A percentile compares a stretch with the other conserved stretches of the same genome.
Conservation (phyloP, 2,329 filamentous ascomycete genomes). For the Ophiosphaerella korrae region DNA sequence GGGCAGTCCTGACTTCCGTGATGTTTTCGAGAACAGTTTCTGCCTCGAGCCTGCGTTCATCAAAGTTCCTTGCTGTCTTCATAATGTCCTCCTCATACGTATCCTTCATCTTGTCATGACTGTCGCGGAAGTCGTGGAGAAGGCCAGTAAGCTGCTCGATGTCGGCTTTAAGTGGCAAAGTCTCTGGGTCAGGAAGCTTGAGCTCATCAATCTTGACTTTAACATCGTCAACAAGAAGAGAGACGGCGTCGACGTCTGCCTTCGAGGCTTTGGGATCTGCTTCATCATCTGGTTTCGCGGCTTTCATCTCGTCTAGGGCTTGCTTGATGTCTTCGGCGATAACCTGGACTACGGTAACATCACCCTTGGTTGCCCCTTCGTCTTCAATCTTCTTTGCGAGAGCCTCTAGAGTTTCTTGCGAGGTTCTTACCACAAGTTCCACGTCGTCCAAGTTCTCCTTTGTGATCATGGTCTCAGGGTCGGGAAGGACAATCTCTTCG, state of each 20-base stretch:
- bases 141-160: conserved; percentile 65
- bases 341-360: conserved; percentile 76
- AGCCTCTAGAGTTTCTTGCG: conserved; percentile 72
- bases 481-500: conserved; percentile 72
- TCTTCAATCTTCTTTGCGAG: conserved; percentile 70
- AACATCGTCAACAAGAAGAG: conserved; percentile 81
- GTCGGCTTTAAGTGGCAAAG: conserved; percentile 77
- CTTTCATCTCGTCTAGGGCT: conserved; percentile 71
- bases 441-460: conserved; percentile 65
- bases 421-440: conserved; percentile 73
- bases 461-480: conserved; percentile 71
- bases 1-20: conserved; percentile 74
- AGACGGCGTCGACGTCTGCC: conserved; percentile 78
- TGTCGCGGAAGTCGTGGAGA: conserved; percentile 58
- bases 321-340: conserved; percentile 78
- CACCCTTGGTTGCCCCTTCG: conserved; percentile 74
- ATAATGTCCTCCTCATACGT: conserved; percentile 76
- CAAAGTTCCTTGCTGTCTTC: conserved; percentile 76
- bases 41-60: conserved; percentile 83
- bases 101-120: conserved; percentile 71
- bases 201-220: conserved; percentile 78
- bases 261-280: conserved; percentile 73
- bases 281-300: conserved; percentile 54
- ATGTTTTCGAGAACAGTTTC: conserved; percentile 78
- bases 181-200: conserved; percentile 70